Percentiles rank a stretch among this genome's conserved stretches.
Evolutionary conservation across 306 rosid species (phyloP).

Genomic region (Castanospermum australe): DNA sequence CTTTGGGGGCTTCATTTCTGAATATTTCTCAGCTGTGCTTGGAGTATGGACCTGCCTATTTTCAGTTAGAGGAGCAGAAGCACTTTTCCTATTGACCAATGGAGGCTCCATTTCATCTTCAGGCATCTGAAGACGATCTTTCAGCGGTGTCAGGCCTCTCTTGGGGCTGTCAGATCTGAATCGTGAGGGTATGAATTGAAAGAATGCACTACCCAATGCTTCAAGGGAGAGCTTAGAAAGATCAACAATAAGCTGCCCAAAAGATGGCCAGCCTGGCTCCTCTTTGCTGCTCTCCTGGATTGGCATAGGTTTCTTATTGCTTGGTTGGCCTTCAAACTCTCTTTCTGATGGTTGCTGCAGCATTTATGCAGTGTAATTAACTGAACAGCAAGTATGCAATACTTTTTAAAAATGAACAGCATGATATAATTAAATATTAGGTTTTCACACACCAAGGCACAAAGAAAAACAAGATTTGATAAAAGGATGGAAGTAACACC

Average conservation of each 20-base stretch:
- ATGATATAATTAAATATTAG: background rate
- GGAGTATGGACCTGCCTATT: slow-evolving; percentile 55
- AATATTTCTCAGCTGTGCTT: slow-evolving; percentile 51
- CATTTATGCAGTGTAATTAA: slow-evolving; percentile 31
- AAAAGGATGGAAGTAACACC: background rate
- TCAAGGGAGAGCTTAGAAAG: slow-evolving; percentile 74
- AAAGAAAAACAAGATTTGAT: background rate
- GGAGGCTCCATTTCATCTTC: slow-evolving; percentile 56
- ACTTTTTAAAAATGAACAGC: background rate
- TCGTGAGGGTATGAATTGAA: slow-evolving; percentile 57
- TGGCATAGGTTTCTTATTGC: slow-evolving; percentile 45
- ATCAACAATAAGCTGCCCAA: slow-evolving; percentile 69
- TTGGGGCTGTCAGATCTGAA: slow-evolving; percentile 40
- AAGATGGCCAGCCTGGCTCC: slow-evolving; percentile 94
- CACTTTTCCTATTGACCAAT: slow-evolving; percentile 43
- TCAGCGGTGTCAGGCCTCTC: slow-evolving; percentile 67
- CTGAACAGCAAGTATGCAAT: slow-evolving; percentile 3
- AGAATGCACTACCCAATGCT: slow-evolving; percentile 43
- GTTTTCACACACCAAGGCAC: background rate
- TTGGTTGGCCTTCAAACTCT: slow-evolving; percentile 52
- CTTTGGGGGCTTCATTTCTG: slow-evolving; percentile 77
- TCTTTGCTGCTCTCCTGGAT: slow-evolving; percentile 59
- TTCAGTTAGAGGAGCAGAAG: slow-evolving; percentile 51
- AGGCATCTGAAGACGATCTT: slow-evolving; percentile 81
- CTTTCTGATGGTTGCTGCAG: slow-evolving; percentile 40